These are phyloP conservation scores for Solanum hybrid DNA, from an alignment of 305 asterid species.

Conservation along the genomic window DNA sequence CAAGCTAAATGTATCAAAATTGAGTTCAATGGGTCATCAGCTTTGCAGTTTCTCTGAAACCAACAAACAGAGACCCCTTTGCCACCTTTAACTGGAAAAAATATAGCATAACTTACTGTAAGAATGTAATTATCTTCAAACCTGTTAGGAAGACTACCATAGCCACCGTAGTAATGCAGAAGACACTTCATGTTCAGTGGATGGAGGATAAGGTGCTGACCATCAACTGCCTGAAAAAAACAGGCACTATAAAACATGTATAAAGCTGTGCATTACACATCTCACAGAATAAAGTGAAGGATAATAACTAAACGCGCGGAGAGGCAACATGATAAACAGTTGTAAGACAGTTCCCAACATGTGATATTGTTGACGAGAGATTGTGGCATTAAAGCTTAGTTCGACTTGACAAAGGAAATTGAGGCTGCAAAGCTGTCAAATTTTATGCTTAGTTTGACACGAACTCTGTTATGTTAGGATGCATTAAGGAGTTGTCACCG, in stretches of 20 bases:
- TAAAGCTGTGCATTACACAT: background rate
- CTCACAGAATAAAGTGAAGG: background rate
- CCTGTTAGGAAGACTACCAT: slow-evolving; percentile 80
- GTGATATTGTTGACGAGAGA: background rate
- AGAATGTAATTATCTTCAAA: slow-evolving; percentile 11
- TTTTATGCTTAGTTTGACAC: background rate
- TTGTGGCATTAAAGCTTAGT: background rate
- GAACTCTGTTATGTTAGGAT: background rate
- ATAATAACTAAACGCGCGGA: background rate
- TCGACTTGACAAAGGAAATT: background rate
- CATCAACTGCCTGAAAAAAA: slow-evolving; percentile 65
- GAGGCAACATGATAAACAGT: background rate
- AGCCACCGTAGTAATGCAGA: slow-evolving; percentile 73
- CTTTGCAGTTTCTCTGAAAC: background rate
- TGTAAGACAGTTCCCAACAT: background rate
- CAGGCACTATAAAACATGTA: slow-evolving; percentile 7
- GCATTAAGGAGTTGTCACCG: background rate
- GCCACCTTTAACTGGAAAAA: background rate
- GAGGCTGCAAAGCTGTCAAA: background rate
- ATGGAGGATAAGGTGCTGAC: slow-evolving; percentile 84
- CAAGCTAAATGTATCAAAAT: background rate
- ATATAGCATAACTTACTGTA: background rate
- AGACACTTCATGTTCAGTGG: slow-evolving; percentile 95
- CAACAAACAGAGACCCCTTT: background rate
- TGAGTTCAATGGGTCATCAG: background rate